Evolutionary conservation across 139 green algal species (phyloP), one percentile per base, ranked within the genome.

Genomic region (Choricystis sp.): DNA sequence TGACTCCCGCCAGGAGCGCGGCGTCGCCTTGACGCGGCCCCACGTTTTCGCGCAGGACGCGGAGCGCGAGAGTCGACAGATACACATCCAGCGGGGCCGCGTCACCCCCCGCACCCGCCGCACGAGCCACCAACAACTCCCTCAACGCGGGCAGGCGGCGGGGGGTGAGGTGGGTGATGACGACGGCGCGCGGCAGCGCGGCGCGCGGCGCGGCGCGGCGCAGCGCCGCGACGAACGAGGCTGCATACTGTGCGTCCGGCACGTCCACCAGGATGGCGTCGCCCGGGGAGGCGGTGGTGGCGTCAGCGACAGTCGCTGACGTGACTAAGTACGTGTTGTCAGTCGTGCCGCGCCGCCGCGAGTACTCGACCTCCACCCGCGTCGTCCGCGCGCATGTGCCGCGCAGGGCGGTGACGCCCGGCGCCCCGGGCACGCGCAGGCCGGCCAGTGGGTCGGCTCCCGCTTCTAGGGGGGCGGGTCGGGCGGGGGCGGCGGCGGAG

Each of bases 271-370:
- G 70, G 2, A 80, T 74, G 5, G 31, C 3, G 70, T 68, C 1
- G 23, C 58, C 23, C 69, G 57, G 19, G 21, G 26, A 30, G 48
- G 22, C 66, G 60, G 62, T 80, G 76, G 59, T 30, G 26, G 16
- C 30, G 52, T 4, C 30, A 19, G 31, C 26, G 26, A 22, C 3
- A 29, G 66, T 3, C 20, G 23, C 26, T 3, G 19, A 62, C 3
- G 76, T 74, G 60, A 96, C 66, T 2, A 96, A 58, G 74, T 96
- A 96, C n/a, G 58, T 66, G 72, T 97, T 97, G 55, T 93, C 89
- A 1, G 82, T 92, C 26, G 86, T 95, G 56, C 90, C 90, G 3
- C 72, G 68, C 28, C 88, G 85, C 29, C 85, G 73, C 24, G 75
- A 74, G 75, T 95, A 97, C 79, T 95, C 83, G 3, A 92, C 77